Evolutionary conservation across 2,329 filamentous ascomycete genomes (phyloP).

Genomic region (Dactylellina sp.): DNA sequence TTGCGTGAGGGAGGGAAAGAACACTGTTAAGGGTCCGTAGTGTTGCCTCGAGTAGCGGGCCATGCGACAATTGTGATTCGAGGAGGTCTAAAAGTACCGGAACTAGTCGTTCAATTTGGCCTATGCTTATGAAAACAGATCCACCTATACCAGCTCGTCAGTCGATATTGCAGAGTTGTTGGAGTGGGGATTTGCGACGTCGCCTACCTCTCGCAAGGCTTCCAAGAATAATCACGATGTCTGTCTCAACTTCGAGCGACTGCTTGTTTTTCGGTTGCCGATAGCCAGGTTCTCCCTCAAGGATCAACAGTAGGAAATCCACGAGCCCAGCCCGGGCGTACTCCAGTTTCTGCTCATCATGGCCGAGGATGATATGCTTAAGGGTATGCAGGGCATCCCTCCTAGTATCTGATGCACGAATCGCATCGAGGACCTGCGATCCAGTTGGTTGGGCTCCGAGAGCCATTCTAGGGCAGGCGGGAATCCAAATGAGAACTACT

Average conservation of each 20-base stretch:
- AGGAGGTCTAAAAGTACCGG: conserved; percentile 77
- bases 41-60: conserved; percentile 77
- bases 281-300: conserved; percentile 62
- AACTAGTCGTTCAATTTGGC: conserved; percentile 38
- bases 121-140: conserved; percentile 73
- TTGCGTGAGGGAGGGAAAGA: conserved; percentile 43
- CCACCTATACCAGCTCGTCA: conserved; percentile 71
- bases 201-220: conserved; percentile 83
- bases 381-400: conserved; percentile 75
- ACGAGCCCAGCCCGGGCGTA: conserved; percentile 79
- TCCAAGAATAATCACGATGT: conserved; percentile 74
- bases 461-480: conserved; percentile 34
- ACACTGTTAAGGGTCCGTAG: conserved; percentile 76
- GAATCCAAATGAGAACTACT: background rate
- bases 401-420: conserved; percentile 54
- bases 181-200: background rate
- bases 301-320: conserved; percentile 70
- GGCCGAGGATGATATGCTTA: conserved; percentile 91
- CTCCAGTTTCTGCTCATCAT: conserved; percentile 84
- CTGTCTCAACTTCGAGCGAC: conserved; percentile 63
- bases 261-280: conserved; percentile 53
- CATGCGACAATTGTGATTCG: conserved; percentile 73
- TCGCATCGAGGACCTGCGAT: conserved; percentile 50
- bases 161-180: background rate
- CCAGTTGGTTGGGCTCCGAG: conserved; percentile 63